These are phyloP conservation scores for Camelina neglecta DNA, from an alignment of 345 rosid species.

Conservation along the genomic window DNA sequence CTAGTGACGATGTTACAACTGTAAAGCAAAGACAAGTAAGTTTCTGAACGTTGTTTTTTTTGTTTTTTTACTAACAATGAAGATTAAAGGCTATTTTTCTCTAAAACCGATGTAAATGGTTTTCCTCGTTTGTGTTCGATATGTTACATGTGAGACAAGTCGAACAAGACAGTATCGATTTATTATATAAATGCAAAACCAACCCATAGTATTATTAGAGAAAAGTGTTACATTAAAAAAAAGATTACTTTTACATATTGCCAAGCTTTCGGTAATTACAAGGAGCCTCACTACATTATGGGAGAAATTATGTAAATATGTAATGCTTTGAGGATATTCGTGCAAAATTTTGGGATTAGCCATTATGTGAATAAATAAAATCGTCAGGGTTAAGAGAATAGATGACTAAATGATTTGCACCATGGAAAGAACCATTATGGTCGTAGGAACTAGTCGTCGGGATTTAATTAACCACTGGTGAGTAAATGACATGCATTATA, in stretches of 20 bases:
- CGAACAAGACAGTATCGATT: background rate
- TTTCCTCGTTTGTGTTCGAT: slow-evolving; percentile 7
- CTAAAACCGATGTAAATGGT: background rate
- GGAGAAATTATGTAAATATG: background rate
- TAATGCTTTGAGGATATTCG: background rate
- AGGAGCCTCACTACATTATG: background rate
- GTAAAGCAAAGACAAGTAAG: background rate
- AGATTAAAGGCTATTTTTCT: background rate
- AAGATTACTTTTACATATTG: background rate
- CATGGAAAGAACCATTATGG: background rate
- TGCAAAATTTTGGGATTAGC: background rate
- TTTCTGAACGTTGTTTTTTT: background rate
- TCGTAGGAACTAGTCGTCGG: background rate
- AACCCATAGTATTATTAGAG: background rate
- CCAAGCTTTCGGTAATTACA: background rate
- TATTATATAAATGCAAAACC: background rate
- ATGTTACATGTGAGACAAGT: background rate
- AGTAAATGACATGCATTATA: background rate
- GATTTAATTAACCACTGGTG: background rate
- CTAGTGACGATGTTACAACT: background rate
- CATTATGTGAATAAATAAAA: background rate
- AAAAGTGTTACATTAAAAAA: background rate
- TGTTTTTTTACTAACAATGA: background rate
- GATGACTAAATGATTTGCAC: background rate
- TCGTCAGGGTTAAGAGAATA: background rate